phyloP scores from a whole-genome alignment of 768 basidiomycete species.

The Auricularia cornea region DNA sequence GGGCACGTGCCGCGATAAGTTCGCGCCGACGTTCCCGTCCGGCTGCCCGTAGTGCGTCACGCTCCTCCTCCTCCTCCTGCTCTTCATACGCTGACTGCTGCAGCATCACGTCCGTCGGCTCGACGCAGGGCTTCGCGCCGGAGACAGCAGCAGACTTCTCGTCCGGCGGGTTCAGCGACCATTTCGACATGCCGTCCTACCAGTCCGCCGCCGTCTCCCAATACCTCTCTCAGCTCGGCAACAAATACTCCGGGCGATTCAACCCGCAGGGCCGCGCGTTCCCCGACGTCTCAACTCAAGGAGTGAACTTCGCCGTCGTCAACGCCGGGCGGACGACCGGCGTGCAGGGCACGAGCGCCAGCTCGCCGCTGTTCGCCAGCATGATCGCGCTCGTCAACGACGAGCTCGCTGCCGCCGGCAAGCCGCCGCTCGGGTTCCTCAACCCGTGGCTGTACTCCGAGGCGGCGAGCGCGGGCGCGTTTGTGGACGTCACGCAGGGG shows the following conservation, averaged over 20 bases:
- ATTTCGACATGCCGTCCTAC: slow-evolving; percentile 6
- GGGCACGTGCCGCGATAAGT: slow-evolving; percentile 6
- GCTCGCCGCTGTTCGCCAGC: slow-evolving; percentile 24
- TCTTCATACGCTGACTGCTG: not conserved
- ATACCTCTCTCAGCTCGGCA: slow-evolving; percentile 20
- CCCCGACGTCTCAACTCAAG: slow-evolving; percentile 3
- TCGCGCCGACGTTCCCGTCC: slow-evolving; percentile 13
- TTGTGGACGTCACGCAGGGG: slow-evolving; percentile 13
- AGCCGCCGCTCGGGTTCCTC: slow-evolving; percentile 25
- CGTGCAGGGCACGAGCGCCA: slow-evolving; percentile 8
- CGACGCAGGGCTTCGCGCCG: slow-evolving; percentile 8
- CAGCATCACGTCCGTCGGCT: slow-evolving; percentile 11
- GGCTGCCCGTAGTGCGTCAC: slow-evolving; percentile 10
- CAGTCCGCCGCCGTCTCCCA: slow-evolving; percentile 2
- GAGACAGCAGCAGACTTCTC: slow-evolving; percentile 13
- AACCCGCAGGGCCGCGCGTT: slow-evolving; percentile 6
- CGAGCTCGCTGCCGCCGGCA: slow-evolving; percentile 20
- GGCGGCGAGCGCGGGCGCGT: slow-evolving; percentile 6
- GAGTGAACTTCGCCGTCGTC: slow-evolving; percentile 1
- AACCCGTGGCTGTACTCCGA: slow-evolving; percentile 28
- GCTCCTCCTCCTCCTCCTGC: not conserved
- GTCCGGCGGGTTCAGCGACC: slow-evolving; percentile 12
- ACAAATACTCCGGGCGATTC: slow-evolving; percentile 18
- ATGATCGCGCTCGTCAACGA: slow-evolving; percentile 28
- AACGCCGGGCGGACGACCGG: slow-evolving; percentile 1